Base-by-base conservation (phyloP, 345 rosid species). In the Rhizophora apiculata region DNA sequence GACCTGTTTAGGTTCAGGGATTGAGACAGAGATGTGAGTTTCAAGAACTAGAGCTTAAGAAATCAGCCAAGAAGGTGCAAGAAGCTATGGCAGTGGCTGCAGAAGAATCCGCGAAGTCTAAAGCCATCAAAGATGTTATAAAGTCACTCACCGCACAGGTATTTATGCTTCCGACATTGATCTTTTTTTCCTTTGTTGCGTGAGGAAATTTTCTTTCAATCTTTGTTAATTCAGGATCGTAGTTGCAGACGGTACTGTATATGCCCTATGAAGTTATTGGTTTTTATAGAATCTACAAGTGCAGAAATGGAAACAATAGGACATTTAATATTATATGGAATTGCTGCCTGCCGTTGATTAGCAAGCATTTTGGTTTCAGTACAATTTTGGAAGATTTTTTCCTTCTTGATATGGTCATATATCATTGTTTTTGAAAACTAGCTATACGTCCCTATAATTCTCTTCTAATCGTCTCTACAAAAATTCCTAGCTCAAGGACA, bases 111-210 rank as follows among this genome's bases (percentile, higher is more conserved):
- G 82, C 88, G 26, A 95, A 88, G 81, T 86, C 93, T 58, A 87
- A 80, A 85, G 93, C 92, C 63, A 96, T 96, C 74, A 95, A 92
- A 82, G 99, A 95, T 66, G 99, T 92, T 68, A 92, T 95, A 68
- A 95, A 87, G 78, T 95, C 96, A 18, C 88, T 95, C 49, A 95
- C 98, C 63, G 85, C 91, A 49, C 98, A 92, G 96, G 99, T 90
- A 51, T 63, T 78, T 68, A 46, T 57, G 18, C 62, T 70, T 79
- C 59, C 30, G 71, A 54, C 18, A 15, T 56, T 21, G 22, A 9
- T 34, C 24, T 39, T 66, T 65, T 31, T 31, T 49, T 54, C 63
- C 20, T 29, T 5, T 67, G 37, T 72, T 69, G 46, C 48, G 48
- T 65, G 20, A 24, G n/a, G 10, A 36, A 22, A 18, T 64, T 27